phyloP scores from a whole-genome alignment of 2,329 filamentous ascomycete species.

The Microdochium trichocladiopsis region DNA sequence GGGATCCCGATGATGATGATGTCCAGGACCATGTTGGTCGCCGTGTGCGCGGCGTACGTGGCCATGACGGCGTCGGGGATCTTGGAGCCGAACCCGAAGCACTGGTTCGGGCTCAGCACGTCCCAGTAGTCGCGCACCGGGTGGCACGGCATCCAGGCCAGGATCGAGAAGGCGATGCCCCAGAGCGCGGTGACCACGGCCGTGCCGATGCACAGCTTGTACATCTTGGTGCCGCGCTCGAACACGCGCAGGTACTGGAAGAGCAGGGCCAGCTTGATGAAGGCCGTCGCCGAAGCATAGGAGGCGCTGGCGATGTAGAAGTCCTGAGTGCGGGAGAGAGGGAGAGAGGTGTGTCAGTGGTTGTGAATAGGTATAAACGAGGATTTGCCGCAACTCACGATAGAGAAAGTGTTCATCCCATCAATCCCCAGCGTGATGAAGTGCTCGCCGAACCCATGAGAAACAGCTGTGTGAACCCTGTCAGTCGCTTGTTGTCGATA shows the following conservation, averaged over 20 bases:
- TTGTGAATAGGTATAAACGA: not conserved
- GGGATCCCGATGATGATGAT: slow-evolving; percentile 22
- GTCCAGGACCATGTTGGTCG: slow-evolving; percentile 24
- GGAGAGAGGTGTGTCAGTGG: not conserved
- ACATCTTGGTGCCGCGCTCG: slow-evolving; percentile 7
- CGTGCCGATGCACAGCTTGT: slow-evolving; percentile 11
- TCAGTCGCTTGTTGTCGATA: not conserved
- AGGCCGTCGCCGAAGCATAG: slow-evolving; percentile 13
- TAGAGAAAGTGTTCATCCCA: slow-evolving; percentile 2
- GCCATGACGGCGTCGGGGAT: slow-evolving; percentile 14
- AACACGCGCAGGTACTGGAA: slow-evolving; percentile 19
- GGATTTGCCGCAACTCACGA: slow-evolving; percentile 1
- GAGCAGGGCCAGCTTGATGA: slow-evolving; percentile 18
- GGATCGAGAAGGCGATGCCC: slow-evolving; percentile 19
- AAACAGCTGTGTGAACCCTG: slow-evolving; percentile 1
- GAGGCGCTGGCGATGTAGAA: slow-evolving; percentile 17
- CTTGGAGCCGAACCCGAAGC: slow-evolving; percentile 23
- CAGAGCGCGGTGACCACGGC: slow-evolving; percentile 8
- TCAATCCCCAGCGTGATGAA: slow-evolving; percentile 9
- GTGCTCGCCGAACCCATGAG: slow-evolving; percentile 15
- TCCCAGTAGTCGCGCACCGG: slow-evolving; percentile 14
- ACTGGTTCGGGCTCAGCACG: slow-evolving; percentile 6
- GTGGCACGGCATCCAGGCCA: slow-evolving; percentile 23
- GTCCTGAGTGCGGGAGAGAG: slow-evolving; percentile 1
- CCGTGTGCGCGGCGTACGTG: slow-evolving; percentile 23